Conservation (phyloP, 768 basidiomycete species). For the Boletus pseudo-olivaceus region DNA sequence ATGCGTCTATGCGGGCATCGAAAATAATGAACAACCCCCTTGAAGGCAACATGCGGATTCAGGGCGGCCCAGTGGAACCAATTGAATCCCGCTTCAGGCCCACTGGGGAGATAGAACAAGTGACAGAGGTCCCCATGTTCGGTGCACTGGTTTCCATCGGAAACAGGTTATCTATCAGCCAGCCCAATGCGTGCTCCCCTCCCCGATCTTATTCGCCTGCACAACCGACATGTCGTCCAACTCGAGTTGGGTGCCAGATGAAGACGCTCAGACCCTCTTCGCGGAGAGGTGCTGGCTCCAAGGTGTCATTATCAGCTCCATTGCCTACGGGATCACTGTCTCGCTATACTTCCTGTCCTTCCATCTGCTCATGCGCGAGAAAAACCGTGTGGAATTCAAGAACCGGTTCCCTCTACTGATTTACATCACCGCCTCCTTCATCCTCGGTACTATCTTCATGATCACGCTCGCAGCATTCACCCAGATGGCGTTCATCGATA, state of each 20-base stretch:
- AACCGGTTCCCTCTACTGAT: constrained; percentile 2
- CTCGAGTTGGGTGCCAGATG: constrained; percentile 17
- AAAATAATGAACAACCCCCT: background rate
- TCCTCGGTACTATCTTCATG: constrained; percentile 17
- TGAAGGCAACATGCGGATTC: background rate
- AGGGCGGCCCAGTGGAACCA: background rate
- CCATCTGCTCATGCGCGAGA: constrained; percentile 1
- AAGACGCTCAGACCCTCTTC: constrained; percentile 10
- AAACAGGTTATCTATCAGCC: background rate
- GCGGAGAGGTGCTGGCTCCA: constrained; percentile 21
- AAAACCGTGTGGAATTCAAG: constrained; percentile 3
- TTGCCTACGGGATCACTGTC: constrained; percentile 9
- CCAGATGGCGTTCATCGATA: constrained; percentile 30
- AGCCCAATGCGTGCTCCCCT: background rate
- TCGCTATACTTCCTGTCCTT: constrained; percentile 8
- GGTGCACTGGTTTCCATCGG: background rate
- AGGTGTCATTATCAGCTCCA: constrained; percentile 6
- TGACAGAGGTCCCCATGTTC: background rate
- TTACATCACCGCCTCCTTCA: constrained; percentile 2
- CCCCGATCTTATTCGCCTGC: background rate
- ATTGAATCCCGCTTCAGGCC: background rate
- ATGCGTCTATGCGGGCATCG: background rate
- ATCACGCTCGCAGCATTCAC: constrained; percentile 17
- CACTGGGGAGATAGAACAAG: background rate
- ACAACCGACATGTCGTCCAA: constrained; percentile 9